Percentiles rank a stretch among this genome's conserved stretches.
phyloP scores from a whole-genome alignment of 768 basidiomycete genomes.

The Leucosporidium yakuticum region DNA sequence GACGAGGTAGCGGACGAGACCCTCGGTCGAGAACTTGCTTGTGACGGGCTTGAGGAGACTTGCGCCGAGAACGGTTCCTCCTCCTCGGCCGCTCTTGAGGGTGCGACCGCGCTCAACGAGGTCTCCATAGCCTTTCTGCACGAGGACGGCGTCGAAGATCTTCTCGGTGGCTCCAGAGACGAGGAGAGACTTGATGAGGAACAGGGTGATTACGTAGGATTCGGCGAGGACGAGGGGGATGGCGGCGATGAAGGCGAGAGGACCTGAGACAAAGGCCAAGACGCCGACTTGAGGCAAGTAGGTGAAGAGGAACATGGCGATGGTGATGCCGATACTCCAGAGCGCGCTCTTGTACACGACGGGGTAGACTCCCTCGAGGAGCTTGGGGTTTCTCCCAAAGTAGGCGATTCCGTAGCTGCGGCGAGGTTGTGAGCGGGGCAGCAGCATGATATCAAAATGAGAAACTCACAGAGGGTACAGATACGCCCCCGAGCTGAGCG shows the following conservation, averaged over 20 bases:
- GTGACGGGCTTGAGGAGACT: conserved; percentile 52
- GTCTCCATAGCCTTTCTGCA: conserved; percentile 46
- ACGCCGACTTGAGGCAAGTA: conserved; percentile 64
- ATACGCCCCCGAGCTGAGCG: conserved; percentile 19
- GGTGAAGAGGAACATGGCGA: conserved; percentile 38
- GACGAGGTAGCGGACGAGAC: conserved; percentile 56
- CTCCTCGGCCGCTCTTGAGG: conserved; percentile 27
- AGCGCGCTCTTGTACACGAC: conserved; percentile 7
- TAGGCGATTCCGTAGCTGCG: conserved; percentile 26
- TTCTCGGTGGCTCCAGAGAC: conserved; percentile 48
- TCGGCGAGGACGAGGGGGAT: conserved; percentile 50
- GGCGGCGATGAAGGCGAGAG: conserved; percentile 56
- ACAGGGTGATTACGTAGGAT: conserved; percentile 47
- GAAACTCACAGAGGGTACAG: conserved; percentile 27
- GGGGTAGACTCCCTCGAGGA: conserved; percentile 12
- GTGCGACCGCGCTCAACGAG: conserved; percentile 48
- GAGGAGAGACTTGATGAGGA: conserved; percentile 51
- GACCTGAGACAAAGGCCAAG: conserved; percentile 59
- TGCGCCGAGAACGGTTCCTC: conserved; percentile 41
- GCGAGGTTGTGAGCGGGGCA: not conserved
- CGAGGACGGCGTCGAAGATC: conserved; percentile 52
- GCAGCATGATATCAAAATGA: not conserved
- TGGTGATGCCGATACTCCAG: not conserved
- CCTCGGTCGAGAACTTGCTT: conserved; percentile 43
- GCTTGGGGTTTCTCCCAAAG: conserved; percentile 22